A percentile compares a stretch with the other conserved stretches of the same genome.
phyloP scores from a whole-genome alignment of 176 grass and related monocot genomes.

The Olyra latifolia region DNA sequence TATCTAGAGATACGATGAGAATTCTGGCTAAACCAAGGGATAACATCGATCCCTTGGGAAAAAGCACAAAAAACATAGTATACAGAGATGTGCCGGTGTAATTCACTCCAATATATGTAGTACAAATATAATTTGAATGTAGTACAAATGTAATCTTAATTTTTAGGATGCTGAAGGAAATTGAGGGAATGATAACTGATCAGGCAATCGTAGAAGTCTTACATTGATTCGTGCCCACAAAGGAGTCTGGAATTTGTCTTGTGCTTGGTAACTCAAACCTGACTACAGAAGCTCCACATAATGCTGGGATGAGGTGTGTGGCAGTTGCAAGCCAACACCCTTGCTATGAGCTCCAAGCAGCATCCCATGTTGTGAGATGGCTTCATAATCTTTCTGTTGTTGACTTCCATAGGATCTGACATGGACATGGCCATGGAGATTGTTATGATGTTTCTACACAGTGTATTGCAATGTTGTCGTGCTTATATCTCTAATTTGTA shows the following conservation, averaged over 20 bases:
- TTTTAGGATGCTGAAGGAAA: conserved; percentile 59
- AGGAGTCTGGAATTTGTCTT: conserved; percentile 56
- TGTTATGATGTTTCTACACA: conserved; percentile 42
- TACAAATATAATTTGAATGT: too few relatives aligned
- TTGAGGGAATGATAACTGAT: conserved; percentile 73
- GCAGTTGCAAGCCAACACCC: conserved; percentile 56
- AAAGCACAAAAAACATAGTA: too few relatives aligned
- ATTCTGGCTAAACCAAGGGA: too few relatives aligned
- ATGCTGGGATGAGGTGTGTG: conserved; percentile 79
- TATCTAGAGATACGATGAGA: too few relatives aligned
- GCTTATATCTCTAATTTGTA: conserved; percentile 19
- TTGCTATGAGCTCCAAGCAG: conserved; percentile 65
- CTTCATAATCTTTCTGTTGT: conserved; percentile 73
- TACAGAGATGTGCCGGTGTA: too few relatives aligned
- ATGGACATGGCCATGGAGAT: conserved; percentile 92
- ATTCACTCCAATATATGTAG: too few relatives aligned
- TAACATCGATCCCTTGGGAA: too few relatives aligned
- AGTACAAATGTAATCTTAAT: too few relatives aligned
- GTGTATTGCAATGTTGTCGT: not conserved
- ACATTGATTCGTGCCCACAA: conserved; percentile 41
- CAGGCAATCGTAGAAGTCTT: conserved; percentile 70
- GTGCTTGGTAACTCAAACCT: conserved; percentile 71
- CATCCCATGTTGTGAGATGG: conserved; percentile 78
- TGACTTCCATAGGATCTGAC: conserved; percentile 51
- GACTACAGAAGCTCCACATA: conserved; percentile 47